Evolutionary conservation across 2,329 filamentous ascomycete genomes (phyloP).

Genomic region (Monosporascus sp.): DNA sequence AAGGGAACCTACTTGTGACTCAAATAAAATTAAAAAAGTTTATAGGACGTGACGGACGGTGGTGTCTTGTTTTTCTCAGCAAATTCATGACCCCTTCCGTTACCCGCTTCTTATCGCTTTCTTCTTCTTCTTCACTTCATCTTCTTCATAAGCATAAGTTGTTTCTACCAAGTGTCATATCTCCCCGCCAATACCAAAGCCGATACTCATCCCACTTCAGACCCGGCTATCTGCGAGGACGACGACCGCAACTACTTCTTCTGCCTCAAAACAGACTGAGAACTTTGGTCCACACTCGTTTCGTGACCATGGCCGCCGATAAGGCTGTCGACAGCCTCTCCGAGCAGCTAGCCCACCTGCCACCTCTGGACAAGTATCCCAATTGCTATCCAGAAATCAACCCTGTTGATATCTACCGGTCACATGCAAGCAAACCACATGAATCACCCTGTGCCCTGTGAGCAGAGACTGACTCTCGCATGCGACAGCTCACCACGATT

Average conservation of each 20-base stretch:
- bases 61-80: too few relatives aligned
- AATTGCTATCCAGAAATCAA: conserved; percentile 64
- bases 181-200: not conserved
- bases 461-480: not conserved
- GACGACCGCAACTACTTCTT: not conserved
- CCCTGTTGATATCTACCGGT: conserved; percentile 73
- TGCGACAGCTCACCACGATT: conserved; percentile 63
- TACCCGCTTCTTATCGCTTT: not conserved
- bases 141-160: not conserved
- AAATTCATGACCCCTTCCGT: not conserved
- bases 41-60: too few relatives aligned
- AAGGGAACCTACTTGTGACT: too few relatives aligned
- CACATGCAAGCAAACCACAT: not conserved
- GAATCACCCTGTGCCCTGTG: too few relatives aligned
- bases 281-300: not conserved
- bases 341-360: conserved; percentile 17
- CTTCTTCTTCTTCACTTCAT: not conserved
- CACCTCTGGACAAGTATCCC: conserved; percentile 38
- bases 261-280: not conserved
- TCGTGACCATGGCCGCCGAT: conserved; percentile 14
- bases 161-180: not conserved
- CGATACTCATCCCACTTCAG: not conserved
- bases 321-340: conserved; percentile 16
- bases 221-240: not conserved
- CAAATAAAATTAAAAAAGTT: too few relatives aligned